Percentiles rank a stretch among this genome's conserved stretches.
These are phyloP conservation scores for Suillus subaureus DNA, from an alignment of 768 basidiomycete genomes.

Conservation along the genomic window DNA sequence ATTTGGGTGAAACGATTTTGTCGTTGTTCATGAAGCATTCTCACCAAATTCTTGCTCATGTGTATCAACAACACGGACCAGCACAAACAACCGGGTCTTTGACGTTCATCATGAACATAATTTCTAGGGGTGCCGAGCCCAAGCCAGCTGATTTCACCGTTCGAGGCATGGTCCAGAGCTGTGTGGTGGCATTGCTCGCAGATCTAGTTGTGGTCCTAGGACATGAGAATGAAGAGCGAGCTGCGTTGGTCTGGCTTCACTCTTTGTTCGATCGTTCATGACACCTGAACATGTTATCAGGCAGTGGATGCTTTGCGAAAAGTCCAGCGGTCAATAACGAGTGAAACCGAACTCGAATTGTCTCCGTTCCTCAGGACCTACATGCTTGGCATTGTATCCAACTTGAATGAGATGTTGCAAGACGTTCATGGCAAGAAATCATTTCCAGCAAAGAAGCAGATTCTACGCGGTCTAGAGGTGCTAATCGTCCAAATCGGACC, in stretches of 20 bases:
- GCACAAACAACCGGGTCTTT: conserved; percentile 60
- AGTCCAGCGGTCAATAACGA: conserved; percentile 38
- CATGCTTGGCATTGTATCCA: conserved; percentile 83
- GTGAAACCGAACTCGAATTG: conserved; percentile 40
- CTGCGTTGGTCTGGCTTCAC: conserved; percentile 44
- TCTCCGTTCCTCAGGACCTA: conserved; percentile 68
- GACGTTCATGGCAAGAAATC: conserved; percentile 83
- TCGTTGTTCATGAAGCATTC: conserved; percentile 58
- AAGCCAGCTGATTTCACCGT: conserved; percentile 42
- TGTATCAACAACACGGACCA: conserved; percentile 61
- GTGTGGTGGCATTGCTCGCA: conserved; percentile 68
- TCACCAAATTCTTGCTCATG: conserved; percentile 62
- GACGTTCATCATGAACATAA: conserved; percentile 59
- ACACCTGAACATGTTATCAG: conserved; percentile 40
- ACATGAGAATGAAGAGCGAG: conserved; percentile 53
- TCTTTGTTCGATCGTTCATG: neutral
- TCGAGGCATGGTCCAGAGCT: conserved; percentile 62
- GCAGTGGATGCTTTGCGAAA: conserved; percentile 47
- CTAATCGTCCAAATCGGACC: conserved; percentile 73
- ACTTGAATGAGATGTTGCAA: conserved; percentile 85
- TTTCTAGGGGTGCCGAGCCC: conserved; percentile 43
- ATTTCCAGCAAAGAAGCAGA: conserved; percentile 66
- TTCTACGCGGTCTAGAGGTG: conserved; percentile 76
- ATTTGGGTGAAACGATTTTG: conserved; percentile 47
- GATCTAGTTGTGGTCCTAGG: conserved; percentile 80